phyloP scores from a whole-genome alignment of 2,329 filamentous ascomycete species.

The Xylaria arbuscula region DNA sequence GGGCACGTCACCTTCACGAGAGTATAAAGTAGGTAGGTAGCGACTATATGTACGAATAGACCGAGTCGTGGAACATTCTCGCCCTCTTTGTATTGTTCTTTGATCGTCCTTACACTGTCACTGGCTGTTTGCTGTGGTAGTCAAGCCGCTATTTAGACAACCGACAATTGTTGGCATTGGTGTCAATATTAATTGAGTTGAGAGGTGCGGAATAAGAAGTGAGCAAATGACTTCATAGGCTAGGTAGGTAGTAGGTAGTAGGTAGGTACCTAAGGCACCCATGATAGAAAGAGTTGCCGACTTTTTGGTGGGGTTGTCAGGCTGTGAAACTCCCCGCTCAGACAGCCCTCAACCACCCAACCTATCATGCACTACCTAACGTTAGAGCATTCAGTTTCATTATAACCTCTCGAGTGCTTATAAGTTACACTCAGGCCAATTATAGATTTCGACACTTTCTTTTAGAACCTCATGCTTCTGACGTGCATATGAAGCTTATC shows the following conservation, averaged over 20 bases:
- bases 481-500: neutral
- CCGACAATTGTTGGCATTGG: neutral
- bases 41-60: neutral
- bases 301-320: constrained; percentile 27
- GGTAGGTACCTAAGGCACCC: neutral
- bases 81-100: neutral
- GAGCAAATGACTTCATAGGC: constrained; percentile 23
- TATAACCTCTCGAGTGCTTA: neutral
- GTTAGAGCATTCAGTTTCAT: neutral
- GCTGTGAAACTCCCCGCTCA: constrained; percentile 10
- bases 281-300: neutral
- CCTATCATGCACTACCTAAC: neutral
- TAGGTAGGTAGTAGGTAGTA: no score
- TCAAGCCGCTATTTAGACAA: neutral
- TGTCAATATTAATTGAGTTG: neutral
- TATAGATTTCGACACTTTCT: neutral
- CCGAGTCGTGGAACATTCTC: constrained; percentile 22
- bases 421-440: neutral
- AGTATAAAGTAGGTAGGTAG: neutral
- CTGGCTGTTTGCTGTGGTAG: neutral
- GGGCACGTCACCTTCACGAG: neutral
- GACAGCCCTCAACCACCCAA: neutral
- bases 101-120: neutral
- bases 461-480: neutral
- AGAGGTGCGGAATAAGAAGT: neutral